Percentiles rank a stretch among this genome's conserved stretches.
Conservation (phyloP, 1,139 yeast genomes). For the Yamadazyma trypodendri region DNA sequence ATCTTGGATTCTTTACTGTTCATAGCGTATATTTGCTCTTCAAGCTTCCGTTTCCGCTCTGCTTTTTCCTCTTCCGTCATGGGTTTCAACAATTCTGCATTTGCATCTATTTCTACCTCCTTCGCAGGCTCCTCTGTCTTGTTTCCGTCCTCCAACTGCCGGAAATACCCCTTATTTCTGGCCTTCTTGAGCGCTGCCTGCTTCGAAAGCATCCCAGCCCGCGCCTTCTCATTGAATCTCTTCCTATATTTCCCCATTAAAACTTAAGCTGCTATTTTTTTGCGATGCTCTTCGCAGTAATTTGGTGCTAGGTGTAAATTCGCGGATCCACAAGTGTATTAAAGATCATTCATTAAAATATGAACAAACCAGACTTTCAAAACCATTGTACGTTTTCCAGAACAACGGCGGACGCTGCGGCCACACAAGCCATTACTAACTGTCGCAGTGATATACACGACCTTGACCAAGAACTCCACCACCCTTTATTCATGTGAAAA, state of each 20-base stretch:
- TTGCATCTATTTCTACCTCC: conserved; percentile 40
- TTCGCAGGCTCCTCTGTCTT: conserved; percentile 12
- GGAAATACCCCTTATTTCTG: conserved; percentile 64
- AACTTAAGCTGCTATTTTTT: neutral
- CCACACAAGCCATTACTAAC: conserved; percentile 12
- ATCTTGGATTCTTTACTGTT: conserved; percentile 65
- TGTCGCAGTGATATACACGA: conserved; percentile 38
- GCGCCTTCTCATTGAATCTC: conserved; percentile 82
- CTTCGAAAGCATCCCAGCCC: conserved; percentile 81
- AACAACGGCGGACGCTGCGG: neutral
- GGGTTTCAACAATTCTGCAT: conserved; percentile 57
- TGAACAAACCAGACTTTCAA: conserved; percentile 26
- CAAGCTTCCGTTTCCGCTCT: conserved; percentile 64
- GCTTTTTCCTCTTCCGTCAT: conserved; percentile 57
- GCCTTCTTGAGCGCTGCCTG: conserved; percentile 67
- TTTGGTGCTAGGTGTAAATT: neutral
- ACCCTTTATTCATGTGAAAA: conserved; percentile 58
- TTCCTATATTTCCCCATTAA: conserved; percentile 78
- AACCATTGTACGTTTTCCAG: conserved; percentile 31
- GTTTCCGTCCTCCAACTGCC: conserved; percentile 42
- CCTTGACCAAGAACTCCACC: conserved; percentile 53
- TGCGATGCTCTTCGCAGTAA: conserved; percentile 12
- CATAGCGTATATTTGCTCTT: conserved; percentile 52
- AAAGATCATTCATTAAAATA: conserved; percentile 8
- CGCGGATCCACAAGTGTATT: neutral